phyloP scores from a whole-genome alignment of 2,329 filamentous ascomycete genomes.

The Sporothrix phasma region DNA sequence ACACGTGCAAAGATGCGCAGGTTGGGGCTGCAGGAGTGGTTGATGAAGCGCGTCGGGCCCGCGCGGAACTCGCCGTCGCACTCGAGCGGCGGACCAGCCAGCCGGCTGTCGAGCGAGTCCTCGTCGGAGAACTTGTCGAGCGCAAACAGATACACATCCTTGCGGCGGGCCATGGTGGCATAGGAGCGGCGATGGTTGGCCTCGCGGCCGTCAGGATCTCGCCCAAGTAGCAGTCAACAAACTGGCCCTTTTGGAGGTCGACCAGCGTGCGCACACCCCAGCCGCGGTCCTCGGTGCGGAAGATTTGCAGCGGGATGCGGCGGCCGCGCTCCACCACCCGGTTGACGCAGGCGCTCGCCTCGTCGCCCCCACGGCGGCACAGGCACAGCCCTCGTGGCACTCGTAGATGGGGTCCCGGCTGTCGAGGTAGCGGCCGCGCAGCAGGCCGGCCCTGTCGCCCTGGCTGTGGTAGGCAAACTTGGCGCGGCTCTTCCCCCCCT shows the following conservation, averaged over 20 bases:
- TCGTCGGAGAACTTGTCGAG: conserved; percentile 69
- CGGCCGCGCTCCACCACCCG: conserved; percentile 67
- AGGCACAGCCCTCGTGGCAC: conserved; percentile 63
- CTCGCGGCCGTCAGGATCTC: conserved; percentile 56
- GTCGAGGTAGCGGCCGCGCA: conserved; percentile 42
- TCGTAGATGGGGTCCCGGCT: conserved; percentile 63
- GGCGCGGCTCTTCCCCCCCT: too few relatives aligned
- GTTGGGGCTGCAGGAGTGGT: conserved; percentile 73
- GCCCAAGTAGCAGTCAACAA: conserved; percentile 70
- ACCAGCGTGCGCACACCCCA: conserved; percentile 65
- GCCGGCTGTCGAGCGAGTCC: conserved; percentile 43
- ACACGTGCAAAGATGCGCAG: conserved; percentile 70
- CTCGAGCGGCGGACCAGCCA: conserved; percentile 47
- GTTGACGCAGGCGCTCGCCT: conserved; percentile 49
- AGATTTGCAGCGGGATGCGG: conserved; percentile 62
- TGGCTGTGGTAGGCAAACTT: conserved; percentile 55
- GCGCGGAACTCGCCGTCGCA: conserved; percentile 67
- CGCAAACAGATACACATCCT: conserved; percentile 69
- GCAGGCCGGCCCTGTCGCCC: conserved; percentile 41
- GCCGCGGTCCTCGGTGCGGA: conserved; percentile 60
- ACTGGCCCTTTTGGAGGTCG: conserved; percentile 60
- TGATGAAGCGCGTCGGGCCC: conserved; percentile 71
- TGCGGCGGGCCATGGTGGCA: conserved; percentile 47
- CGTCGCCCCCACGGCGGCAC: conserved; percentile 30
- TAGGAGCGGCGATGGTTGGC: conserved; percentile 53